Conservation (phyloP, 768 basidiomycete species). For the Auricularia heimuer region DNA sequence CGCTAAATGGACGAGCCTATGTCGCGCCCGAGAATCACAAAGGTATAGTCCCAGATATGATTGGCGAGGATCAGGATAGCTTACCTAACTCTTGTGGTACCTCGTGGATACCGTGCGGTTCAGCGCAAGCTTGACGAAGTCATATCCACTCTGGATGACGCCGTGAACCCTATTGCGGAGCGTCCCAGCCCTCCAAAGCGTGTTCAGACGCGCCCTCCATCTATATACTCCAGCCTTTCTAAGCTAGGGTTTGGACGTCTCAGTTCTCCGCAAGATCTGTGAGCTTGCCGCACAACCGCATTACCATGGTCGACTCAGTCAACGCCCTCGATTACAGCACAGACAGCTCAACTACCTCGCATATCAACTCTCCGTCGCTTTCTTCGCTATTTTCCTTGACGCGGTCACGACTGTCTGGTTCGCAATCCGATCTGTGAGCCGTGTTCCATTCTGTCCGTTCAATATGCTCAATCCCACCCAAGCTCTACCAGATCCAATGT, state of each 20-base stretch:
- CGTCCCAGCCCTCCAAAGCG: slow-evolving; percentile 24
- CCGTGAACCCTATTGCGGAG: slow-evolving; percentile 34
- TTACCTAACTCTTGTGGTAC: too few relatives aligned
- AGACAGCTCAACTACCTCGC: neutral
- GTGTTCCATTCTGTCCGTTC: too few relatives aligned
- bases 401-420: neutral
- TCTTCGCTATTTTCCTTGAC: neutral
- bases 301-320: neutral
- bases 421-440: neutral
- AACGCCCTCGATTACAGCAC: neutral
- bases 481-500: too few relatives aligned
- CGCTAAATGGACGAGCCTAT: too few relatives aligned
- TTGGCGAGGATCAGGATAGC: too few relatives aligned
- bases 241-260: neutral
- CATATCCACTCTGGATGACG: slow-evolving; percentile 58
- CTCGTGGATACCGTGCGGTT: neutral
- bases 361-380: neutral
- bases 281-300: too few relatives aligned
- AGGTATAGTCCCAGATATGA: too few relatives aligned
- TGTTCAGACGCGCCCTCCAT: neutral
- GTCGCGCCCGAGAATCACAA: too few relatives aligned
- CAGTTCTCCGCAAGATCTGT: too few relatives aligned
- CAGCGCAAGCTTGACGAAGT: slow-evolving; percentile 81
- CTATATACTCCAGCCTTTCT: neutral
- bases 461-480: too few relatives aligned